Conservation (phyloP, 2,329 filamentous ascomycete species). For the Fusarium ramigenum region DNA sequence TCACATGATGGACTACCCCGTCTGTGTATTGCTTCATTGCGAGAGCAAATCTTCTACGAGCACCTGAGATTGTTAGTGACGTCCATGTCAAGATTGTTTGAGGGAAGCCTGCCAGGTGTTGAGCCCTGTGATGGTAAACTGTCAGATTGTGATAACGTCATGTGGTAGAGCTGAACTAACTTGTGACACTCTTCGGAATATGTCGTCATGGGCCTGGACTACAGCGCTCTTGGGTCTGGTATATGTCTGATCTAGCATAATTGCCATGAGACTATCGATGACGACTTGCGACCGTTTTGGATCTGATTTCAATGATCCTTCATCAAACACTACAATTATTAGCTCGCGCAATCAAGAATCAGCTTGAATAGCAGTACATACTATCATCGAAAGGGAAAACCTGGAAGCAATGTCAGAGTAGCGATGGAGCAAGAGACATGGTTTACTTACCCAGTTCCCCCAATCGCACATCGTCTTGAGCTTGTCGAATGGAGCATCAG, state of each 20-base stretch:
- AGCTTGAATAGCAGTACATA: not conserved
- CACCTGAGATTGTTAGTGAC: not conserved
- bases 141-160: rapidly evolving
- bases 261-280: slow-evolving; percentile 13
- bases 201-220: slow-evolving; percentile 16
- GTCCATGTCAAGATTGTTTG: rapidly evolving
- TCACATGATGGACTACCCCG: slow-evolving; percentile 14
- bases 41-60: not conserved
- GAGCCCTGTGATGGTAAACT: not conserved
- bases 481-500: slow-evolving; percentile 2
- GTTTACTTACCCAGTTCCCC: slow-evolving; percentile 16
- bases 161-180: rapidly evolving
- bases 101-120: not conserved
- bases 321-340: not conserved
- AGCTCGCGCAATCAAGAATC: not conserved
- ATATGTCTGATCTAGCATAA: slow-evolving; percentile 5
- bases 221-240: not conserved
- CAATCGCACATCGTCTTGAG: slow-evolving; percentile 23
- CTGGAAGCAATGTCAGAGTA: not conserved
- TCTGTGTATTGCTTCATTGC: slow-evolving; percentile 17
- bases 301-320: slow-evolving; percentile 10
- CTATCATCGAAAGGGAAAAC: slow-evolving; percentile 21
- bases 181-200: slow-evolving; percentile 3
- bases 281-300: not conserved
- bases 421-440: rapidly evolving